Base-by-base conservation (phyloP, 1,284 basidiomycete genomes). In the Takashimella tepidaria region DNA sequence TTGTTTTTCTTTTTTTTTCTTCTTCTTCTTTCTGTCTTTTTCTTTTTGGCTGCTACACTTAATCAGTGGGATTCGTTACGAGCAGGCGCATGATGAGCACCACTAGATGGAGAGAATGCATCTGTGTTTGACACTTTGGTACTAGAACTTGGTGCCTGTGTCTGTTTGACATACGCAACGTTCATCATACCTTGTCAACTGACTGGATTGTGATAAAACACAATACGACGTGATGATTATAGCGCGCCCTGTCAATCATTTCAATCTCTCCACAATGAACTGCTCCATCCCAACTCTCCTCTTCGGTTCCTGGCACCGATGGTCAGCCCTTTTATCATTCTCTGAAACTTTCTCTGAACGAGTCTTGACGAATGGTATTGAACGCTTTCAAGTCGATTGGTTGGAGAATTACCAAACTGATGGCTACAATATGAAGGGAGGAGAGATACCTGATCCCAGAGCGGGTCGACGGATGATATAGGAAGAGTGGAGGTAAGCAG, bases 401-500 rank as follows among this genome's bases (percentile, higher is more conserved):
- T 8, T 37, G 31, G 8, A 37, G 31, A 8, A 37, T 8, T 8
- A 37, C 31, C 10, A 37, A 16, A 16, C 10, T 37, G 31, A 37
- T 37, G 10, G 31, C 10, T 8, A 37, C 10, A 16, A 37, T 16
- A 37, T 8, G 31, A 37, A 37, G 31, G 10, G 31, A 37, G 31
- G 31, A 20, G 56, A 24, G 22, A 62, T 24, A 8, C 58, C 67
- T 1, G 63, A 51, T 4, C 43, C 40, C 26, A 63, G 31, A 13
- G 61, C 53, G n/a, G 66, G 56, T 13, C 43, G 45, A 41, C 53
- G 53, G 31, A 66, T 56, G 24, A 42, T 19, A 1, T 47, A 31
- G 6, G 46, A 50, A 16, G 58, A 60, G 52, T 66, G 62, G 11
- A 47, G 40, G 22, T 56, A 49, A 3, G 61, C 55, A 0, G 57